Evolutionary conservation across 352 stramenopile genomes (phyloP), one percentile per base, ranked within the genome.

Genomic region (Phytopythium aichiense): DNA sequence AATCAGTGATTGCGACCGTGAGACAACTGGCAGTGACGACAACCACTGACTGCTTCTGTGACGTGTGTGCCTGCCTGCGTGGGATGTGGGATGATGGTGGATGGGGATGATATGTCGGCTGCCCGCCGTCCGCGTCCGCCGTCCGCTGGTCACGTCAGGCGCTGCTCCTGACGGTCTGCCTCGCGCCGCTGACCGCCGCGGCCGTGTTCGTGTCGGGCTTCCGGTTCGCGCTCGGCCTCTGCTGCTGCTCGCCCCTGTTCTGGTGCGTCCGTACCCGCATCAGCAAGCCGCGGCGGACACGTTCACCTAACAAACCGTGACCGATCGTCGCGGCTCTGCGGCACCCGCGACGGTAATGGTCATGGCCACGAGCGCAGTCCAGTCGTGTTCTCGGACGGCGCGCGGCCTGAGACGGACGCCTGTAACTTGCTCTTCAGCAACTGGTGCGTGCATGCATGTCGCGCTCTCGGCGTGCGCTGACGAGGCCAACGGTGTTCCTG

Each of bases 181-280:
- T 70, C 3, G 45, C 56, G 16, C 64, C 64, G n/a, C 48, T 70
- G n/a, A 22, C 35, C 6, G 33, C 68, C 16, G 52, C 38, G 11
- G 72, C 58, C 5, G 53, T 67, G 11, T 37, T 75, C 42, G 61
- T 73, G 42, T 67, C 63, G 6, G 62, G 60, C 12, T 67, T 76
- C 60, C 67, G 73, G 15, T 28, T 64, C 16, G 64, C 59, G 49
- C 35, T 77, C 42, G 67, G 56, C n/a, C 52, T 80, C 2, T 80
- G 72, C 54, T 80, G 72, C 60, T 80, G 72, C 55, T 68, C 63
- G 51, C 43, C 49, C 3, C 33, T 73, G 18, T 64, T 80, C 33
- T 80, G 72, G 68, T 76, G 55, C 51, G 56, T 52, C 18, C 22
- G 18, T 49, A 40, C 22, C 25, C 28, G 25, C 2, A n/a, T 56